Evolutionary conservation across 2,329 filamentous ascomycete species (phyloP).

Genomic region (Trichoderma semiorbis): DNA sequence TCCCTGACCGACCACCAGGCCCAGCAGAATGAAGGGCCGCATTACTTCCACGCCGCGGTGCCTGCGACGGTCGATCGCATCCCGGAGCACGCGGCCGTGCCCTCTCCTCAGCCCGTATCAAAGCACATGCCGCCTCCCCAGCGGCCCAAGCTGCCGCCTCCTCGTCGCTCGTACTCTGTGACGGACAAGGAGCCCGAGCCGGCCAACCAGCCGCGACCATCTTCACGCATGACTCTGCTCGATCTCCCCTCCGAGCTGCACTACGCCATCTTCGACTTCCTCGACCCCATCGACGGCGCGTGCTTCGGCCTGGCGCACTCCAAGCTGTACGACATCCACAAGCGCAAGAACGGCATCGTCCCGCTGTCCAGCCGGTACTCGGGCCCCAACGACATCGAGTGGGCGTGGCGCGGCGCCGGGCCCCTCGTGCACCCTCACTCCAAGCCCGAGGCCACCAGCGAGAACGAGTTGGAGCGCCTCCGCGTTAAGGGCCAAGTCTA

Average conservation of each 20-base stretch:
- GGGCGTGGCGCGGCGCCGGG: constrained; percentile 58
- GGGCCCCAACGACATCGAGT: constrained; percentile 62
- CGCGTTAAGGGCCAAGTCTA: constrained; percentile 57
- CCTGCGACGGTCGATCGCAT: constrained; percentile 24
- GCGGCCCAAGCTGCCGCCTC: constrained; percentile 41
- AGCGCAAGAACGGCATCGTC: constrained; percentile 53
- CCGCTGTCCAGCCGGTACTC: constrained; percentile 53
- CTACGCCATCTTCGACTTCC: constrained; percentile 57
- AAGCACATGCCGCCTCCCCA: constrained; percentile 23
- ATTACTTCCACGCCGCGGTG: constrained; percentile 23
- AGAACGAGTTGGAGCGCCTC: constrained; percentile 41
- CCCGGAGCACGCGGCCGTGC: constrained; percentile 32
- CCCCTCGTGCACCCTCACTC: constrained; percentile 36
- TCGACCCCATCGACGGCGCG: constrained; percentile 62
- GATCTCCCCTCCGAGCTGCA: constrained; percentile 59
- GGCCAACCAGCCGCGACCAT: constrained; percentile 46
- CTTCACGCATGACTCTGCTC: constrained; percentile 44
- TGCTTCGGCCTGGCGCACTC: constrained; percentile 58
- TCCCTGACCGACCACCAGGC: constrained; percentile 45
- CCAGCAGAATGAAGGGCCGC: constrained; percentile 27
- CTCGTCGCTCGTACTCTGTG: constrained; percentile 58
- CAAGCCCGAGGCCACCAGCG: neutral
- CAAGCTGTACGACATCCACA: constrained; percentile 57
- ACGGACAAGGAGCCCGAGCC: constrained; percentile 57
- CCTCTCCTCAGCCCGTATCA: constrained; percentile 18